Evolutionary conservation across 345 rosid genomes (phyloP).

Genomic region (Citrus inodora): DNA sequence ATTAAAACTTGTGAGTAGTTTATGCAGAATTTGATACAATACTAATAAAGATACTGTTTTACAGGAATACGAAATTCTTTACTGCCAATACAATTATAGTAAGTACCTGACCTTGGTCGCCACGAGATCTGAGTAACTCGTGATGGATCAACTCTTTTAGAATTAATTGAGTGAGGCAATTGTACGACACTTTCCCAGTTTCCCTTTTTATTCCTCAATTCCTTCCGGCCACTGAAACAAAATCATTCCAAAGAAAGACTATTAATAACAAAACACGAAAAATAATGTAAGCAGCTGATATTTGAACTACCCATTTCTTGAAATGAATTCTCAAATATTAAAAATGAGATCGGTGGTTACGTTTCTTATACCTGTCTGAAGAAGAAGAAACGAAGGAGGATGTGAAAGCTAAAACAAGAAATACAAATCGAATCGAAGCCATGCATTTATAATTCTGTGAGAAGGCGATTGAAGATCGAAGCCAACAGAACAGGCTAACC

Average conservation of each 20-base stretch:
- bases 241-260: background rate
- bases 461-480: background rate
- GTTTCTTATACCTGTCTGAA: slow-evolving; percentile 33
- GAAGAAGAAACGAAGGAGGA: slow-evolving; percentile 16
- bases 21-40: background rate
- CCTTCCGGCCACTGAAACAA: slow-evolving; percentile 56
- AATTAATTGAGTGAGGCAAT: slow-evolving; percentile 26
- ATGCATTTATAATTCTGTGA: slow-evolving; percentile 7
- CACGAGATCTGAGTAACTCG: slow-evolving; percentile 71
- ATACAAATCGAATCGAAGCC: slow-evolving; percentile 20
- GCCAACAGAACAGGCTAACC: background rate
- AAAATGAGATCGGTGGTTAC: slow-evolving; percentile 4
- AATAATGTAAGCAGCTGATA: background rate
- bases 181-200: slow-evolving; percentile 12
- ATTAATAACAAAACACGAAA: slow-evolving; percentile 1
- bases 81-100: background rate
- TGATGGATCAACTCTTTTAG: slow-evolving; percentile 54
- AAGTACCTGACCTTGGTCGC: slow-evolving; percentile 97
- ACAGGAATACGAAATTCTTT: background rate
- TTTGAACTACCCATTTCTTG: background rate
- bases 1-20: background rate
- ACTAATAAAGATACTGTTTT: background rate
- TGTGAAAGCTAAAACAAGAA: slow-evolving; percentile 22
- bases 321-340: background rate
- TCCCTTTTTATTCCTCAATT: slow-evolving; percentile 48